Evolutionary conservation across 495 filamentous ascomycete species (phyloP).

Genomic region (Daldinia loculata): DNA sequence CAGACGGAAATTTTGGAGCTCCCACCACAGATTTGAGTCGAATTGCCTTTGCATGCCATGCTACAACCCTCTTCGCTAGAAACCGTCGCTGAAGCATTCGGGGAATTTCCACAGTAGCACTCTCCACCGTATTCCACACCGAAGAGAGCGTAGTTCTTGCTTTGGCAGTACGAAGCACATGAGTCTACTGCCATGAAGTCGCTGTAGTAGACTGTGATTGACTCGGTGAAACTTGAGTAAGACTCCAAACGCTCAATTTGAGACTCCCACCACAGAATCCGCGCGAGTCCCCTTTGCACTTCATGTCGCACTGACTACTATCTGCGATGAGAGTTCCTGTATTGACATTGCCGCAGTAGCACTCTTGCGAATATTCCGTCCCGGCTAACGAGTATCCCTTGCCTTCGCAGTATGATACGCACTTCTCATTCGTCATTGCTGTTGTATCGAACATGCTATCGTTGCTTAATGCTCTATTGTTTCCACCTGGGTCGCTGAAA

Average conservation of each 20-base stretch:
- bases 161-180: conserved; percentile 36
- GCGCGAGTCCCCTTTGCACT: conserved; percentile 50
- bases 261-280: conserved; percentile 55
- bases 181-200: conserved; percentile 37
- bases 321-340: conserved; percentile 39
- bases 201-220: conserved; percentile 1
- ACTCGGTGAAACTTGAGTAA: not conserved
- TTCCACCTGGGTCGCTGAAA: conserved; percentile 34
- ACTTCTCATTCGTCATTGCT: conserved; percentile 55
- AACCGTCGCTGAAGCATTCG: conserved; percentile 2
- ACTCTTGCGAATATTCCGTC: conserved; percentile 53
- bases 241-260: conserved; percentile 41
- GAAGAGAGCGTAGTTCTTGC: conserved; percentile 36
- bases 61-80: conserved; percentile 38
- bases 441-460: conserved; percentile 42
- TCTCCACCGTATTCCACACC: conserved; percentile 44
- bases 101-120: conserved; percentile 48
- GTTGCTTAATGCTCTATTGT: conserved; percentile 33
- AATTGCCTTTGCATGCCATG: conserved; percentile 50
- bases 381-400: conserved; percentile 51
- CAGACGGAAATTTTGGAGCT: conserved; percentile 25
- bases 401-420: conserved; percentile 49
- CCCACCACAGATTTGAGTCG: conserved; percentile 37
- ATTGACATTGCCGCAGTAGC: conserved; percentile 50
- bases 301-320: conserved; percentile 46